phyloP scores from a whole-genome alignment of 306 rosid species.

The Sindora glabra region DNA sequence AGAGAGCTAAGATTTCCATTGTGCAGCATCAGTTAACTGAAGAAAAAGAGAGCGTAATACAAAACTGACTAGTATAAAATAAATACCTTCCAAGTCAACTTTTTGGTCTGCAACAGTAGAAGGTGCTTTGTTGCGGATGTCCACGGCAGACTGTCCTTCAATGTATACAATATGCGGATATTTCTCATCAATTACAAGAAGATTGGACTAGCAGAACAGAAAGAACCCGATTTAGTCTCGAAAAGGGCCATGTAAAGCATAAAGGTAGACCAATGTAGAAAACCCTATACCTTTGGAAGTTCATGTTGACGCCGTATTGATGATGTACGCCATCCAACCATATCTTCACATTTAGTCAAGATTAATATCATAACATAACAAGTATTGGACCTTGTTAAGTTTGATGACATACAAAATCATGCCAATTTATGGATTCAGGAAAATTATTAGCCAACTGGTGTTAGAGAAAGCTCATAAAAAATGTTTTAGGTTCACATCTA shows the following conservation, averaged over 20 bases:
- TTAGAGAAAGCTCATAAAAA: not conserved
- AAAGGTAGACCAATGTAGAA: not conserved
- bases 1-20: not conserved
- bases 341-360: conserved; percentile 61
- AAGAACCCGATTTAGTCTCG: conserved; percentile 5
- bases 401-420: conserved; percentile 1
- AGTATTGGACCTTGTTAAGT: not conserved
- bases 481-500: not conserved
- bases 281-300: conserved; percentile 74
- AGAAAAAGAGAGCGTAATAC: not conserved
- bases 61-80: not conserved
- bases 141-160: conserved; percentile 36
- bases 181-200: conserved; percentile 50
- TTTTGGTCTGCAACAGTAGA: conserved; percentile 25
- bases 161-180: conserved; percentile 73
- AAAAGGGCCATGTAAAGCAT: conserved; percentile 11
- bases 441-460: conserved; percentile 5
- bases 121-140: conserved; percentile 14
- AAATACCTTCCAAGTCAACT: conserved; percentile 66
- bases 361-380: not conserved
- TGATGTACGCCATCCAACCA: conserved; percentile 99
- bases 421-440: conserved; percentile 1
- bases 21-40: not conserved
- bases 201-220: conserved; percentile 53
- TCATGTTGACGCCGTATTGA: conserved; percentile 92